Percentiles rank a stretch among this genome's conserved stretches.
phyloP scores from a whole-genome alignment of 2,329 filamentous ascomycete genomes.

The Geosmithia putterillii region DNA sequence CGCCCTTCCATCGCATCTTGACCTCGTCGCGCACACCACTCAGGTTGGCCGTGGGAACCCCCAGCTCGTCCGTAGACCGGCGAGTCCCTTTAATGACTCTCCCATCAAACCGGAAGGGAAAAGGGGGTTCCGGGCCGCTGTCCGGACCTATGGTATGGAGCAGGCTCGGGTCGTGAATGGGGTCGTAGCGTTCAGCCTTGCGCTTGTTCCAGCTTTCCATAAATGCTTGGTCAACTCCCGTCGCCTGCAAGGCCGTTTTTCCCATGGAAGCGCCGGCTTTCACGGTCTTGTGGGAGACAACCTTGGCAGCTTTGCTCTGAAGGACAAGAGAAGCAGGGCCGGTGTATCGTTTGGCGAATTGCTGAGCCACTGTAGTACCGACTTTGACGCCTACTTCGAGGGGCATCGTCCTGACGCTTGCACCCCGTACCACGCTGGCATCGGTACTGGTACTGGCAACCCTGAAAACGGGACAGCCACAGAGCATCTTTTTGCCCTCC shows the following conservation, averaged over 20 bases:
- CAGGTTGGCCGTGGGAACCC: constrained; percentile 43
- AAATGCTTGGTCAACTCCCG: constrained; percentile 13
- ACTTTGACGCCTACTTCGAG: constrained; percentile 52
- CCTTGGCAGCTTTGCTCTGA: constrained; percentile 24
- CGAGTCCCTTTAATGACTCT: constrained; percentile 32
- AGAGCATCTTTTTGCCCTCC: constrained; percentile 41
- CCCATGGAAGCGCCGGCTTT: constrained; percentile 2
- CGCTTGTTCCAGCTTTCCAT: constrained; percentile 22
- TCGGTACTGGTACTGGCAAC: constrained; percentile 54
- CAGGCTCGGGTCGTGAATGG: constrained; percentile 14
- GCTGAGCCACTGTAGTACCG: constrained; percentile 34
- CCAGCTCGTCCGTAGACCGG: constrained; percentile 22
- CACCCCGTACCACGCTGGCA: constrained; percentile 48
- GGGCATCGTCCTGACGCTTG: constrained; percentile 51
- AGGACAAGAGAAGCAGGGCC: constrained; percentile 24
- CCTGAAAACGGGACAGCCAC: constrained; percentile 55
- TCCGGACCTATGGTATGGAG: constrained; percentile 31
- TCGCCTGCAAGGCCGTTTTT: constrained; percentile 23
- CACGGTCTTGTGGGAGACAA: constrained; percentile 13
- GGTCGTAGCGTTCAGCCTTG: constrained; percentile 22
- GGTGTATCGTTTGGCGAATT: constrained; percentile 28
- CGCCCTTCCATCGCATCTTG: constrained; percentile 40
- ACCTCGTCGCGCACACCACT: constrained; percentile 37
- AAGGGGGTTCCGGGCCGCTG: constrained; percentile 37
- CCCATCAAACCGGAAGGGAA: constrained; percentile 38